A percentile compares a stretch with the other conserved stretches of the same genome.
These are phyloP conservation scores for Metschnikowia arizonensis DNA, from an alignment of 805 yeast species.

Conservation along the genomic window DNA sequence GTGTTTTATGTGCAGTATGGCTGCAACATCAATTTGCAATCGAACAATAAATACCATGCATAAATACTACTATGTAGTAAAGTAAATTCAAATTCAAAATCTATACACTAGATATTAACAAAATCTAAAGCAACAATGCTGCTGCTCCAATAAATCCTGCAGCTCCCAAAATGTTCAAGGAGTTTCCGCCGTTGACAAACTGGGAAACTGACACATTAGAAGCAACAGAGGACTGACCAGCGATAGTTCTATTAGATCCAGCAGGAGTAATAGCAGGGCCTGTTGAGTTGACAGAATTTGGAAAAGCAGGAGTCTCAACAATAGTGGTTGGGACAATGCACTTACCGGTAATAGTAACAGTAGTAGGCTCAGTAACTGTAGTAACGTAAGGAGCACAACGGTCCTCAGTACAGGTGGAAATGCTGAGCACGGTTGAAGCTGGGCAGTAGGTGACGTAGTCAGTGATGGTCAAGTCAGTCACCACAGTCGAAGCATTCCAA, in stretches of 20 bases:
- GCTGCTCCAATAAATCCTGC: constrained; percentile 14
- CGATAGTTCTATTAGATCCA: not conserved
- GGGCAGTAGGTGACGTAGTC: constrained; percentile 39
- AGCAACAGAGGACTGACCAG: constrained; percentile 1
- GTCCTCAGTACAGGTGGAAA: constrained; percentile 30
- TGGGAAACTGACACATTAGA: constrained; percentile 30
- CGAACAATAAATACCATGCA: too few species aligned
- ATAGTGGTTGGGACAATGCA: constrained; percentile 25
- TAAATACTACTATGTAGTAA: too few species aligned
- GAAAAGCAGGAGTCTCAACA: not conserved
- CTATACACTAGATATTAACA: not conserved
- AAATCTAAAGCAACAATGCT: constrained; percentile 9
- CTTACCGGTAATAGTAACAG: constrained; percentile 32
- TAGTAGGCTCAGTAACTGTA: constrained; percentile 29
- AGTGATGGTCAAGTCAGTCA: constrained; percentile 30
- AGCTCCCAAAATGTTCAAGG: constrained; percentile 6
- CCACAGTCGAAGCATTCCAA: constrained; percentile 7
- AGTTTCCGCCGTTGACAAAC: constrained; percentile 18
- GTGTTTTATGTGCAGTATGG: too few species aligned
- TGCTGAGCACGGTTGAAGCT: constrained; percentile 28
- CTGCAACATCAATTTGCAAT: too few species aligned
- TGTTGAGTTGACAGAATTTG: too few species aligned
- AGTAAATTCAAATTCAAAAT: too few species aligned
- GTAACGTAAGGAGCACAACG: constrained; percentile 24
- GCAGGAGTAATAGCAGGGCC: not conserved